A percentile compares a stretch with the other conserved stretches of the same genome.
These are phyloP conservation scores for Magnusiomyces paraingens DNA, from an alignment of 1,139 yeast genomes.

Conservation along the genomic window DNA sequence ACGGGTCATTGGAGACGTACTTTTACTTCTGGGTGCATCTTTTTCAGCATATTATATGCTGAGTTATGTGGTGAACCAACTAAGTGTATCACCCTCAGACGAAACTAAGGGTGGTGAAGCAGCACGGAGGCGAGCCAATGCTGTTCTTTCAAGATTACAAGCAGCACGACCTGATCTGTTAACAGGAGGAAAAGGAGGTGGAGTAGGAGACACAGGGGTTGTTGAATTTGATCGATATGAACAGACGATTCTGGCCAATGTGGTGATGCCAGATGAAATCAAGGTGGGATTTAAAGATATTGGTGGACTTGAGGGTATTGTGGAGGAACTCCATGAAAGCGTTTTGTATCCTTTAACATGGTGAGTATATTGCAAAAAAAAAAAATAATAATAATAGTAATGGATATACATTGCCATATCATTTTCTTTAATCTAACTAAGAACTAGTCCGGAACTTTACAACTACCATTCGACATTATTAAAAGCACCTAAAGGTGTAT, in stretches of 20 bases:
- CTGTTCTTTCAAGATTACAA: not conserved
- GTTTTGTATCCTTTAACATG: constrained; percentile 83
- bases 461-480: constrained; percentile 56
- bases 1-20: constrained; percentile 49
- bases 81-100: no score
- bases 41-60: constrained; percentile 69
- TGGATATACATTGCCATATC: constrained; percentile 14
- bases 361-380: no score
- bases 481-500: constrained; percentile 91
- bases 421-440: constrained; percentile 11
- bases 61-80: constrained; percentile 39
- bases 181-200: not conserved
- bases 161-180: no score
- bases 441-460: constrained; percentile 51
- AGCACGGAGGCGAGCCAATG: constrained; percentile 19
- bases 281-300: constrained; percentile 68
- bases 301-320: constrained; percentile 79
- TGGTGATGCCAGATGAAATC: constrained; percentile 80
- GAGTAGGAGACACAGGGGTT: constrained; percentile 39
- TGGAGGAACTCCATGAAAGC: constrained; percentile 80
- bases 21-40: constrained; percentile 76
- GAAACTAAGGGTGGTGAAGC: constrained; percentile 10
- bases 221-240: constrained; percentile 75
- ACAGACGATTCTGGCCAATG: constrained; percentile 63
- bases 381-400: no score